These are phyloP conservation scores for Bipolaris zeicola DNA, from an alignment of 2,329 filamentous ascomycete genomes.

Conservation along the genomic window DNA sequence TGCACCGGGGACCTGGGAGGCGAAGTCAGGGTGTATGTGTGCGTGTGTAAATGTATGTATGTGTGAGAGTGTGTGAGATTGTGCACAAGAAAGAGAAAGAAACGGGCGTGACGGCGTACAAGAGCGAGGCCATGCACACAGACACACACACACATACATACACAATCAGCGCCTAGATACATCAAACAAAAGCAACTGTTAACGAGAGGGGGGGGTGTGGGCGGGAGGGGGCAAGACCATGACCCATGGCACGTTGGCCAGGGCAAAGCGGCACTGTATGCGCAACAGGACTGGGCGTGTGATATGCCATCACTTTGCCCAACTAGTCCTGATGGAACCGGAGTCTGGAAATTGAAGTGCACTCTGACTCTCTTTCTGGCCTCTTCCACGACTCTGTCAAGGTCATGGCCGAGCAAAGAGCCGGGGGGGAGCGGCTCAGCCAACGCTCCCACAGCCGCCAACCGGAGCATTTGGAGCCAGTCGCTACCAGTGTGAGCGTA, in stretches of 20 bases:
- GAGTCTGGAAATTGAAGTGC: slow-evolving; percentile 14
- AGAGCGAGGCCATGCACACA: slow-evolving; percentile 40
- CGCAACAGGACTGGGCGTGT: slow-evolving; percentile 17
- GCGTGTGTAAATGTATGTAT: slow-evolving; percentile 10
- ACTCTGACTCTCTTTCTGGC: slow-evolving; percentile 4
- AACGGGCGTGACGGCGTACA: slow-evolving; percentile 38
- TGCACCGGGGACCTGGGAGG: slow-evolving; percentile 43
- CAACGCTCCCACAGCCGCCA: slow-evolving; percentile 5
- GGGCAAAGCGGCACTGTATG: slow-evolving; percentile 22
- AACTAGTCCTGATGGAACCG: slow-evolving; percentile 25
- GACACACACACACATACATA: background rate
- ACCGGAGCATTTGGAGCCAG: slow-evolving; percentile 28
- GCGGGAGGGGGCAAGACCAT: background rate
- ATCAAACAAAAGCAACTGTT: slow-evolving; percentile 43
- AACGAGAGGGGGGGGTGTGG: slow-evolving; percentile 12
- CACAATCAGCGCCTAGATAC: slow-evolving; percentile 33
- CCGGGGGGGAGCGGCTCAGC: background rate
- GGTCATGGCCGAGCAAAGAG: slow-evolving; percentile 8
- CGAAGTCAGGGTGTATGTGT: slow-evolving; percentile 16
- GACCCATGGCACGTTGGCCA: slow-evolving; percentile 29
- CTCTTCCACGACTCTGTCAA: slow-evolving; percentile 5
- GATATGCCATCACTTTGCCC: slow-evolving; percentile 14
- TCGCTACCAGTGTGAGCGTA: background rate
- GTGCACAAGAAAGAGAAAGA: slow-evolving; percentile 22
- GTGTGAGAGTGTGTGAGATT: background rate